phyloP scores from a whole-genome alignment of 2,329 filamentous ascomycete genomes.

The Diplocarpon rosae region DNA sequence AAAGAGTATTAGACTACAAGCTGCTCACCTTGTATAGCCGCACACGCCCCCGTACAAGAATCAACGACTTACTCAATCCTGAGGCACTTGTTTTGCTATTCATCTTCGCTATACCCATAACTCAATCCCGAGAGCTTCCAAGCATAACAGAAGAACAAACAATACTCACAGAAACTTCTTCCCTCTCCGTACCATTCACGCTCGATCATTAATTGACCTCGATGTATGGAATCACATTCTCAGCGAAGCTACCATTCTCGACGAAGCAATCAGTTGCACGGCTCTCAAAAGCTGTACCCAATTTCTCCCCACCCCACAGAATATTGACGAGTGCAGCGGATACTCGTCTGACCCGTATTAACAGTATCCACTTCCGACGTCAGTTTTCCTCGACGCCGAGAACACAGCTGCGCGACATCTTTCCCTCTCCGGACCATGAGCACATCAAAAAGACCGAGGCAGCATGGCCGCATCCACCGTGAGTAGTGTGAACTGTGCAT shows the following conservation, averaged over 20 bases:
- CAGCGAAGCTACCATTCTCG: conserved; percentile 18
- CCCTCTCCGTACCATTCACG: conserved; percentile 2
- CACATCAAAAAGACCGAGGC: conserved; percentile 49
- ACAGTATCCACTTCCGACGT: conserved; percentile 11
- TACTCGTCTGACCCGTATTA: conserved; percentile 9
- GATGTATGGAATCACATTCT: conserved; percentile 23
- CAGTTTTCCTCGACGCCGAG: conserved; percentile 23
- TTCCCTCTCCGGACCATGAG: conserved; percentile 24
- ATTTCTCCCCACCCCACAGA: conserved; percentile 18
- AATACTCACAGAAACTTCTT: not conserved
- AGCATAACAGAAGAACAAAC: too few species aligned
- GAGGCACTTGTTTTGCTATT: conserved; percentile 7
- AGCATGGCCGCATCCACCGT: conserved; percentile 45
- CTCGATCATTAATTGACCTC: conserved; percentile 8
- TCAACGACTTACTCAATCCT: not conserved
- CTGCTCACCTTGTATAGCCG: too few species aligned
- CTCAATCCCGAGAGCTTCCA: too few species aligned
- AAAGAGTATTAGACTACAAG: too few species aligned
- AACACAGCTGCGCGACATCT: conserved; percentile 23
- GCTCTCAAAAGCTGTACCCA: conserved; percentile 19
- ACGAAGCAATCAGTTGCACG: conserved; percentile 18
- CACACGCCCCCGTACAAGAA: too few species aligned
- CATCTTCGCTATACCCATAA: too few species aligned
- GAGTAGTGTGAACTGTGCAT: conserved; percentile 1
- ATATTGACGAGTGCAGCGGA: conserved; percentile 8